Conservation (phyloP, 306 rosid genomes). For the Pyrus betulifolia region DNA sequence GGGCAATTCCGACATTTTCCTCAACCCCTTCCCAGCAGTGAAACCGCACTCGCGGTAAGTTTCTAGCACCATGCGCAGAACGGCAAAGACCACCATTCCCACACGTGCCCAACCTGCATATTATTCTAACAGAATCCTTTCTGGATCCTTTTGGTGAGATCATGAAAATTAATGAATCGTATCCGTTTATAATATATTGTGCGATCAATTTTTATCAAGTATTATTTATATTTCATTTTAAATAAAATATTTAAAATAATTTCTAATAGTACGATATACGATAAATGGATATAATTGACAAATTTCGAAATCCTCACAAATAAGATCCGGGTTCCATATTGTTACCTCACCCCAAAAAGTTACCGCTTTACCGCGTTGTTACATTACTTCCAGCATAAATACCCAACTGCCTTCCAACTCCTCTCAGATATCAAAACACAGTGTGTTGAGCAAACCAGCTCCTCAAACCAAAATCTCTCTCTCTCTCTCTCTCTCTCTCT, state of each 20-base stretch:
- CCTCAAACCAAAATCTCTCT: not conserved
- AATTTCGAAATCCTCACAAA: too few species aligned
- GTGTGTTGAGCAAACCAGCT: not conserved
- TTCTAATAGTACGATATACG: too few species aligned
- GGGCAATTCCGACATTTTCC: conserved; percentile 6
- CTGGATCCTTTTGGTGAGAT: too few species aligned
- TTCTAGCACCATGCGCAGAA: not conserved
- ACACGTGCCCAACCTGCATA: not conserved
- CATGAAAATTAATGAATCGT: fast-evolving
- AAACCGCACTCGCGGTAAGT: conserved; percentile 4
- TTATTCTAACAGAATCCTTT: not conserved
- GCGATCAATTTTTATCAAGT: fast-evolving
- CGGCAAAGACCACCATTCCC: not conserved
- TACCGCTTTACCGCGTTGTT: not conserved
- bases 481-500: not conserved
- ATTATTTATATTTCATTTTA: too few species aligned
- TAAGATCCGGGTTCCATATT: too few species aligned
- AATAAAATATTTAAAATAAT: too few species aligned
- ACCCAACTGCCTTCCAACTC: conserved; percentile 40
- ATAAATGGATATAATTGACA: fast-evolving
- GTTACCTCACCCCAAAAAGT: not conserved
- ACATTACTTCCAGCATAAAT: conserved; percentile 39
- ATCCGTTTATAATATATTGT: too few species aligned
- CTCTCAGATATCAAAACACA: not conserved
- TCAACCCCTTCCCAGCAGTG: not conserved